These are phyloP conservation scores for Talaromyces adpressus DNA, from an alignment of 495 filamentous ascomycete genomes.

Conservation along the genomic window DNA sequence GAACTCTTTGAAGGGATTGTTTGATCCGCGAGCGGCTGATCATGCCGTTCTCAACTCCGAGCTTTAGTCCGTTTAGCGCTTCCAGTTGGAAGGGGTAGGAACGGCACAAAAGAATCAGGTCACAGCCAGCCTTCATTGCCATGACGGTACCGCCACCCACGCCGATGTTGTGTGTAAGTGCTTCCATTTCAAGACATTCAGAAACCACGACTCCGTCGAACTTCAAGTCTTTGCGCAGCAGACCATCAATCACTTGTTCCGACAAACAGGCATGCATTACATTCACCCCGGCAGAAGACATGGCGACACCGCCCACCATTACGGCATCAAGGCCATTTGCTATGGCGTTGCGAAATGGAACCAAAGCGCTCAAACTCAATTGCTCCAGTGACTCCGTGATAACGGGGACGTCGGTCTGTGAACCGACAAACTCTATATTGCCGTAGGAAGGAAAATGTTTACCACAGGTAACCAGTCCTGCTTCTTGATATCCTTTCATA, in stretches of 20 bases:
- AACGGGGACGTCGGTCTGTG: slow-evolving; percentile 77
- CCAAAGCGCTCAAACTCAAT: slow-evolving; percentile 71
- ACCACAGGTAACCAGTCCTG: slow-evolving; percentile 74
- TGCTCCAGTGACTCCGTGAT: slow-evolving; percentile 89
- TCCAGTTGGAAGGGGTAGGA: slow-evolving; percentile 82
- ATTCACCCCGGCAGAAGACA: slow-evolving; percentile 78
- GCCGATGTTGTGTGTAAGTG: slow-evolving; percentile 81
- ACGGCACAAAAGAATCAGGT: slow-evolving; percentile 76
- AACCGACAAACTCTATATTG: slow-evolving; percentile 85
- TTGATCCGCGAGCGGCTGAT: slow-evolving; percentile 69
- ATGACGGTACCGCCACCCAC: slow-evolving; percentile 90
- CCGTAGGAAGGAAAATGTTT: slow-evolving; percentile 94
- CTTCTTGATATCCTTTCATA: slow-evolving; percentile 85
- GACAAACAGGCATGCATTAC: slow-evolving; percentile 89
- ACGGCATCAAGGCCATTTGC: slow-evolving; percentile 77
- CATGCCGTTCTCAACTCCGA: slow-evolving; percentile 79
- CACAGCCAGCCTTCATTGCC: slow-evolving; percentile 88
- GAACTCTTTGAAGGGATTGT: slow-evolving; percentile 64
- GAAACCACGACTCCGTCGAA: slow-evolving; percentile 90
- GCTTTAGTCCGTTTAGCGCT: slow-evolving; percentile 74
- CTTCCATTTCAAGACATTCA: slow-evolving; percentile 94
- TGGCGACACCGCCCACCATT: slow-evolving; percentile 87
- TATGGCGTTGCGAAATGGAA: slow-evolving; percentile 84
- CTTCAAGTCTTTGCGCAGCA: slow-evolving; percentile 72
- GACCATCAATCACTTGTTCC: slow-evolving; percentile 81